Evolutionary conservation across 2,329 filamentous ascomycete genomes (phyloP).

Genomic region (Diplocarpon mali): DNA sequence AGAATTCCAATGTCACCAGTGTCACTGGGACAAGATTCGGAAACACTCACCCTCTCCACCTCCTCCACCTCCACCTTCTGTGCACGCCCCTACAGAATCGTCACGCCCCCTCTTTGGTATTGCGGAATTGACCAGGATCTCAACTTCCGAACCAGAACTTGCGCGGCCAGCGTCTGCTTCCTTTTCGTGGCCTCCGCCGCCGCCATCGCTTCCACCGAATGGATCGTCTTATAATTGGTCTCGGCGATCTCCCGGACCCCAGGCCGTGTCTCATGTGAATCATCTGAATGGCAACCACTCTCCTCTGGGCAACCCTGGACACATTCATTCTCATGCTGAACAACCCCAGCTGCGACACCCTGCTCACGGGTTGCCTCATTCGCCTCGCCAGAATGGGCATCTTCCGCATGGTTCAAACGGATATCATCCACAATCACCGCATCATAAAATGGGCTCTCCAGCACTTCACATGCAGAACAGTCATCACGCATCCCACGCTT

Average conservation of each 20-base stretch:
- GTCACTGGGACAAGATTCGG: conserved; percentile 40
- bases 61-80: conserved; percentile 10
- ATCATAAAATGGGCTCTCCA: conserved; percentile 14
- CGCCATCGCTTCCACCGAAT: conserved; percentile 26
- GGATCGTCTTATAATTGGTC: conserved; percentile 39
- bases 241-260: conserved; percentile 38
- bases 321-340: conserved; percentile 14
- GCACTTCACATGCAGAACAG: conserved; percentile 23
- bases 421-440: conserved; percentile 25
- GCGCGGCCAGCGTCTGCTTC: conserved; percentile 11
- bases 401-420: conserved; percentile 34
- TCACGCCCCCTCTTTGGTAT: conserved; percentile 15
- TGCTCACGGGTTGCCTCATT: conserved; percentile 26
- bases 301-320: conserved; percentile 23
- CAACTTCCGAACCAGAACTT: conserved; percentile 24
- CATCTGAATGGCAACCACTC: conserved; percentile 37
- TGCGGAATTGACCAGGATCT: conserved; percentile 20
- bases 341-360: conserved; percentile 18
- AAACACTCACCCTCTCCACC: conserved; percentile 20
- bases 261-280: conserved; percentile 32
- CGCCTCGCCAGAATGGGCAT: conserved; percentile 35
- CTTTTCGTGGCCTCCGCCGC: conserved; percentile 8
- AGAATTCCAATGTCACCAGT: conserved; percentile 67
- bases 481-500: conserved; percentile 20
- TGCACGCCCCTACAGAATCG: conserved; percentile 11